phyloP scores from a whole-genome alignment of 306 rosid genomes.

The Trifolium pratense region DNA sequence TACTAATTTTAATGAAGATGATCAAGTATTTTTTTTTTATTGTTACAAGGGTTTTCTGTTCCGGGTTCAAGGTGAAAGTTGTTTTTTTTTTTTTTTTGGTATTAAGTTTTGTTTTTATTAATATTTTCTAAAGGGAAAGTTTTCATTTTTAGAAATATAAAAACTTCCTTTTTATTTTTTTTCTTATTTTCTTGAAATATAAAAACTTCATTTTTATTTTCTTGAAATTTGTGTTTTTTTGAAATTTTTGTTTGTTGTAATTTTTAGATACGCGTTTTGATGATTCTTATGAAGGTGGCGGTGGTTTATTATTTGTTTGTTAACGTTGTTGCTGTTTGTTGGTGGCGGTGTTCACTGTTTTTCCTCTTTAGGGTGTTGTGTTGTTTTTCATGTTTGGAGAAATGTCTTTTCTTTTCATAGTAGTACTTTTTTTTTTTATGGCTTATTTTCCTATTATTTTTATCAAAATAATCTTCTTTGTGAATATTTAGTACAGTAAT shows the following conservation, averaged over 20 bases:
- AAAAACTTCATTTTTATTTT: background rate
- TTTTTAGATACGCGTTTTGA: background rate
- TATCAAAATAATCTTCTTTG: background rate
- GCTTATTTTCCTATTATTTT: background rate
- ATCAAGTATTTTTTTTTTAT: background rate
- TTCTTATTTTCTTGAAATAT: no score
- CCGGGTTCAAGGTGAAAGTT: slow-evolving; percentile 16
- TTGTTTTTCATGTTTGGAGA: slow-evolving; percentile 50
- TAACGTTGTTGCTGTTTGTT: slow-evolving; percentile 4
- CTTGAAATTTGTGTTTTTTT: background rate
- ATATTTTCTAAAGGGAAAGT: background rate
- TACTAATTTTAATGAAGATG: background rate
- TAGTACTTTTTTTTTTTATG: background rate
- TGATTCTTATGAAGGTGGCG: background rate
- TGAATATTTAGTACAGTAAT: background rate
- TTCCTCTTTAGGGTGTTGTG: slow-evolving; percentile 35
- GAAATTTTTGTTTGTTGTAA: background rate
- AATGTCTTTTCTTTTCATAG: slow-evolving; percentile 25
- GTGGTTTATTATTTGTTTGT: background rate
- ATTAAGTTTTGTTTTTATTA: slow-evolving; percentile 35
- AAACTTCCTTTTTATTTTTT: background rate
- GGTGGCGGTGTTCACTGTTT: slow-evolving; percentile 14
- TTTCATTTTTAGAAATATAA: slow-evolving; percentile 13
- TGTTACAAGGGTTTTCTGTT: background rate
- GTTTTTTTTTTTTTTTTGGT: no score